These are phyloP conservation scores for Danielozyma ontarioensis DNA, from an alignment of 805 yeast species.

Conservation along the genomic window DNA sequence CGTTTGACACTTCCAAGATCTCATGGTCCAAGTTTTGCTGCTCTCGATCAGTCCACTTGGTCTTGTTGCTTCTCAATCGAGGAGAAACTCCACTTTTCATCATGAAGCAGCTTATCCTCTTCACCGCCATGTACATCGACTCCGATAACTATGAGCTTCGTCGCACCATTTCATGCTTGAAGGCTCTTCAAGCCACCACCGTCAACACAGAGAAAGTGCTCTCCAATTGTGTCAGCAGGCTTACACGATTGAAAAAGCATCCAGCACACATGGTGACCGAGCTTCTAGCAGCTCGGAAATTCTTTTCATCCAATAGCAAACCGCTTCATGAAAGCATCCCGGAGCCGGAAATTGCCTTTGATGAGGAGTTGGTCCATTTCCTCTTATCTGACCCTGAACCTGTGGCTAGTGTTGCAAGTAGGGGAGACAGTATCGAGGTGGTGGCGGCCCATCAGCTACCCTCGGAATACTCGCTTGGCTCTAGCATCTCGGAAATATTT, in stretches of 20 bases:
- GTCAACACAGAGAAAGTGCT: conserved; percentile 11
- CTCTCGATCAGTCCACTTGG: conserved; percentile 10
- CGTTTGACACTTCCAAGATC: neutral
- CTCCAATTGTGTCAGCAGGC: conserved; percentile 18
- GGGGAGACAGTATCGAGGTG: too few species aligned
- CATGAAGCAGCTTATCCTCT: conserved; percentile 19
- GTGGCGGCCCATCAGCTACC: too few species aligned
- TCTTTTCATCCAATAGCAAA: too few species aligned
- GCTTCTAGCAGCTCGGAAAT: too few species aligned
- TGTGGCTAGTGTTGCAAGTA: too few species aligned
- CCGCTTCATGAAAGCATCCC: too few species aligned
- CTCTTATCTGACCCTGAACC: too few species aligned
- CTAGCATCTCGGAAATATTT: conserved; percentile 32
- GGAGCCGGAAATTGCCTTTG: too few species aligned
- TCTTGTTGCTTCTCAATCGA: conserved; percentile 13
- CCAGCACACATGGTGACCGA: too few species aligned
- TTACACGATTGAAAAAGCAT: conserved; percentile 7
- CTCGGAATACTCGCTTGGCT: too few species aligned
- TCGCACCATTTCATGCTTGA: conserved; percentile 12
- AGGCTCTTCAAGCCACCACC: conserved; percentile 14
- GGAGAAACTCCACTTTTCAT: conserved; percentile 27
- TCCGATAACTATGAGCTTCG: conserved; percentile 9
- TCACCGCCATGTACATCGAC: conserved; percentile 13
- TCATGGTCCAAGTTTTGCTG: conserved; percentile 7
- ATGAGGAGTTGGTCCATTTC: too few species aligned